Percentiles rank a stretch among this genome's conserved stretches.
Evolutionary conservation across 140 eudicot species (phyloP).

Genomic region (Oenanthe javanica): DNA sequence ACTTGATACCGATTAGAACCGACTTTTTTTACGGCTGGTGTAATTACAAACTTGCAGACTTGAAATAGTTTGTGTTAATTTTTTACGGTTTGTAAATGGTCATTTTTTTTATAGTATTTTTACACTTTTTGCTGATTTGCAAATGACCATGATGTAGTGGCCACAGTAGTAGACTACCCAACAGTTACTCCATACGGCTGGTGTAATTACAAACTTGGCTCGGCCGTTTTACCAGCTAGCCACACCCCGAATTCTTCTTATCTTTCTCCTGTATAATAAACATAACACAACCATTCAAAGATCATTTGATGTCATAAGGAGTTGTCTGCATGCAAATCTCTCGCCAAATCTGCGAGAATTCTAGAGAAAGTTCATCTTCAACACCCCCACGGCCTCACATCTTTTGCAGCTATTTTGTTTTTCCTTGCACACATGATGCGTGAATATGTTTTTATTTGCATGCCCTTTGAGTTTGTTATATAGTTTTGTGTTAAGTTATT

Average conservation of each 20-base stretch:
- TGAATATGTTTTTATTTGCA: background rate
- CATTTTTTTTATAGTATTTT: too few relatives aligned
- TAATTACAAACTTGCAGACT: too few relatives aligned
- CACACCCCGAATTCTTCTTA: background rate
- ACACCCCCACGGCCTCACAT: background rate
- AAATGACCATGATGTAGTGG: too few relatives aligned
- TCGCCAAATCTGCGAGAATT: background rate
- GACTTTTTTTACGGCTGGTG: too few relatives aligned
- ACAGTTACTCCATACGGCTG: background rate
- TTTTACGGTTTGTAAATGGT: too few relatives aligned
- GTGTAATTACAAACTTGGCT: background rate
- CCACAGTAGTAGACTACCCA: background rate
- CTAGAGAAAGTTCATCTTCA: background rate
- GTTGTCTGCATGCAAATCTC: background rate
- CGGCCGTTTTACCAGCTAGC: background rate
- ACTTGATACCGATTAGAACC: too few relatives aligned
- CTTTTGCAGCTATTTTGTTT: background rate
- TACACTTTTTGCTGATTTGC: too few relatives aligned
- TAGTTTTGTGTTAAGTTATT: background rate
- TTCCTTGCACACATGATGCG: background rate
- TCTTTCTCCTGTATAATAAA: background rate
- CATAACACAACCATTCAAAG: too few relatives aligned
- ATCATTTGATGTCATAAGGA: background rate
- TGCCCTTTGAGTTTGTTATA: background rate
- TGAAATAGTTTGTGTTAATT: too few relatives aligned